Evolutionary conservation across 73 alveolate species (phyloP).

Genomic region (Blepharisma stoltei): DNA sequence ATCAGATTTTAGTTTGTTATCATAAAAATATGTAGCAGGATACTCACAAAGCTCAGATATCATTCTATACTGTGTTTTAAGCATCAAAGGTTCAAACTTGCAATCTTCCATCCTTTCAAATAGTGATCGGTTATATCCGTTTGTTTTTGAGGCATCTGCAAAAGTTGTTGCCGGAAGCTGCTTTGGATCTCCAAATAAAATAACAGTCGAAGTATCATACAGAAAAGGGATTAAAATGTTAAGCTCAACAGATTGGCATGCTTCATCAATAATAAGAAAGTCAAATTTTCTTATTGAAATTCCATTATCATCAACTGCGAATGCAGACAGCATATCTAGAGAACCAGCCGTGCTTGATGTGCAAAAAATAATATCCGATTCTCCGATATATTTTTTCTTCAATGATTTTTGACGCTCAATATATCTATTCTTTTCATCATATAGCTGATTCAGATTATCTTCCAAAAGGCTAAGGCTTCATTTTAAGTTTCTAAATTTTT

Average conservation of each 20-base stretch:
- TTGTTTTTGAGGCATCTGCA: conserved; percentile 39
- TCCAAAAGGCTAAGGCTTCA: too few relatives aligned
- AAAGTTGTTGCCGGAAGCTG: conserved; percentile 72
- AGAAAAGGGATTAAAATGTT: conserved; percentile 59
- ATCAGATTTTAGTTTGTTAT: neutral
- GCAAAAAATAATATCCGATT: conserved; percentile 50
- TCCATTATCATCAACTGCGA: conserved; percentile 51
- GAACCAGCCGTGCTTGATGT: conserved; percentile 79
- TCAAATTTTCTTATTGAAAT: conserved; percentile 45
- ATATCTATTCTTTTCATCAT: neutral
- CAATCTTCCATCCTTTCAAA: conserved; percentile 56
- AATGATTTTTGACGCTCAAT: neutral
- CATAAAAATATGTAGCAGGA: neutral
- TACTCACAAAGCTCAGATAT: conserved; percentile 25
- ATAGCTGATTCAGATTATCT: neutral
- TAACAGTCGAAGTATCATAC: conserved; percentile 49
- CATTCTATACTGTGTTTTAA: conserved; percentile 94
- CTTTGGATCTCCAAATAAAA: conserved; percentile 70
- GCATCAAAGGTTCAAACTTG: conserved; percentile 73
- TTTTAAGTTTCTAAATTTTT: too few relatives aligned
- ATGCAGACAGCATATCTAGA: conserved; percentile 60
- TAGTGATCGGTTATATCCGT: conserved; percentile 49
- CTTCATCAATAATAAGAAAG: conserved; percentile 74
- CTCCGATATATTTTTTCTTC: conserved; percentile 70
- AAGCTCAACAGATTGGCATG: conserved; percentile 61